These are phyloP conservation scores for Leccinum arenicola DNA, from an alignment of 768 basidiomycete species.

Conservation along the genomic window DNA sequence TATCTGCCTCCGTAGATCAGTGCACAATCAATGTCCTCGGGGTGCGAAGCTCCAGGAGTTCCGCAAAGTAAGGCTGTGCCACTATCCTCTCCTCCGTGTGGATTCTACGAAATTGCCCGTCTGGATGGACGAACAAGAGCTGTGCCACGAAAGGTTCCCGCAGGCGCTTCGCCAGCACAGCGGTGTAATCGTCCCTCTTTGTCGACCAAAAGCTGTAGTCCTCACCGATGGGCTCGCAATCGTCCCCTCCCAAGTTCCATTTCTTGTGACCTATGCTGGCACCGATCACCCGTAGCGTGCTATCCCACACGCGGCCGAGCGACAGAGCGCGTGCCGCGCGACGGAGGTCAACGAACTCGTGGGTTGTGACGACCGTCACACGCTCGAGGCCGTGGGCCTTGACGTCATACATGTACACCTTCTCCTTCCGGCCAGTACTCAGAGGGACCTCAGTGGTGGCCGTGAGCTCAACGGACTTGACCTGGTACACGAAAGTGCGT, in stretches of 20 bases:
- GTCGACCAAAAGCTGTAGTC: constrained; percentile 16
- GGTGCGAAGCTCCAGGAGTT: constrained; percentile 16
- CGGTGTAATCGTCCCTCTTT: constrained; percentile 11
- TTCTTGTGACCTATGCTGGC: neutral
- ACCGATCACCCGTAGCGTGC: constrained; percentile 12
- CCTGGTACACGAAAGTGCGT: constrained; percentile 23
- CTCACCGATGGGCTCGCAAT: constrained; percentile 1
- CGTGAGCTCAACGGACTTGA: constrained; percentile 12
- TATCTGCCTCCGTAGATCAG: neutral
- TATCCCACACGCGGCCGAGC: constrained; percentile 26
- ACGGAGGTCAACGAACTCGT: constrained; percentile 6
- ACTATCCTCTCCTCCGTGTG: constrained; percentile 25
- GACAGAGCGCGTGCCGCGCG: constrained; percentile 9
- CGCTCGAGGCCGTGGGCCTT: constrained; percentile 20
- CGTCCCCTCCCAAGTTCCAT: neutral
- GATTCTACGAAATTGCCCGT: constrained; percentile 21
- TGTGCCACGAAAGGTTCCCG: constrained; percentile 23
- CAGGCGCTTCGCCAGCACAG: constrained; percentile 11
- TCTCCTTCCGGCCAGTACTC: constrained; percentile 4
- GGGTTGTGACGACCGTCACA: constrained; percentile 13
- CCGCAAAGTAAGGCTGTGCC: constrained; percentile 12
- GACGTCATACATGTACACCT: constrained; percentile 17
- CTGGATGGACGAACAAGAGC: constrained; percentile 21
- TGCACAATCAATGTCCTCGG: constrained; percentile 23
- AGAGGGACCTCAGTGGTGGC: constrained; percentile 4